These are phyloP conservation scores for Mortierella sp. DNA, from an alignment of 371 early-diverging fungal genomes.

Conservation along the genomic window DNA sequence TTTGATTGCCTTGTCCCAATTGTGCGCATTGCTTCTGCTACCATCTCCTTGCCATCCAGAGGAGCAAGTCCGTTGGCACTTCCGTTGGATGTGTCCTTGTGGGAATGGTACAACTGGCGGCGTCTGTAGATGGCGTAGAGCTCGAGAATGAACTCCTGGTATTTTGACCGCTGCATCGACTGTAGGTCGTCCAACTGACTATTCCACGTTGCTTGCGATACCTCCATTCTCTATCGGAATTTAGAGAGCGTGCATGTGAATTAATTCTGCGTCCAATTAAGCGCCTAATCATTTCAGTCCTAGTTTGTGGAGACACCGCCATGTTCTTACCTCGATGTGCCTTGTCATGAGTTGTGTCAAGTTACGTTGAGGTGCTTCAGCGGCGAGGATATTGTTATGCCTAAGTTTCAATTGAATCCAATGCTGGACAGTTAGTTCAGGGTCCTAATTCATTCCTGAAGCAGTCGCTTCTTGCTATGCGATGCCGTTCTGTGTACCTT, in stretches of 20 bases:
- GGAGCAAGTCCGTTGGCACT: not conserved
- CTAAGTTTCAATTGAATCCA: constrained; percentile 7
- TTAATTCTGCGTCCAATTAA: not conserved
- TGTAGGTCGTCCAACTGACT: constrained; percentile 73
- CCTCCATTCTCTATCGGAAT: constrained; percentile 66
- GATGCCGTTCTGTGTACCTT: constrained; percentile 10
- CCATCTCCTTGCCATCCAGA: constrained; percentile 67
- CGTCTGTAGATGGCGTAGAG: constrained; percentile 69
- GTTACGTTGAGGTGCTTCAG: constrained; percentile 43
- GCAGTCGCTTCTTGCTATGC: not conserved
- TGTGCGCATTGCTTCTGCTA: constrained; percentile 58
- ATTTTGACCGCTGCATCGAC: constrained; percentile 73
- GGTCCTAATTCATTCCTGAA: not conserved
- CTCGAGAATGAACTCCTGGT: constrained; percentile 78
- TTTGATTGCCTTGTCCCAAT: constrained; percentile 41
- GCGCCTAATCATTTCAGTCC: too few relatives aligned
- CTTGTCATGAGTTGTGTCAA: constrained; percentile 64
- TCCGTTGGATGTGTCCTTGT: not conserved
- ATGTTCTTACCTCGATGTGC: constrained; percentile 64
- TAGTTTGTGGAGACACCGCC: too few relatives aligned
- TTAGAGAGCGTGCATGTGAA: not conserved
- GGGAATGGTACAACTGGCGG: constrained; percentile 31
- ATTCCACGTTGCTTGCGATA: constrained; percentile 73
- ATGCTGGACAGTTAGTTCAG: not conserved
- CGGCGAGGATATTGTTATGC: constrained; percentile 41